Evolutionary conservation across 2,329 filamentous ascomycete genomes (phyloP).

Genomic region (Aspergillus ochraceoroseus): DNA sequence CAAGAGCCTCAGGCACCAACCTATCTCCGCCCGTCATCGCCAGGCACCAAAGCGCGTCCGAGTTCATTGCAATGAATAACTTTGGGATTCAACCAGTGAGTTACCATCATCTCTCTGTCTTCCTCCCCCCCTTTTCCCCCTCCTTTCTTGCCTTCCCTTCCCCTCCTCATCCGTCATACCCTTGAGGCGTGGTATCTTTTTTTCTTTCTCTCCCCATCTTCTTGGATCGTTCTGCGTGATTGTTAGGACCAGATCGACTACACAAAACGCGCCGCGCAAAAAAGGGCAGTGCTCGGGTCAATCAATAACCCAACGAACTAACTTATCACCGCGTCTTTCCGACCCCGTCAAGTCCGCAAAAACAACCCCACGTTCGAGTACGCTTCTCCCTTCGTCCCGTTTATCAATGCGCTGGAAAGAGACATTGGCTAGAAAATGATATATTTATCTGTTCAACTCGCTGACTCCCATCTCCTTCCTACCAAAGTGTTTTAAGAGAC

Average conservation of each 20-base stretch:
- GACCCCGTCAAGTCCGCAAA: constrained; percentile 11
- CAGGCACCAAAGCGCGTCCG: constrained; percentile 24
- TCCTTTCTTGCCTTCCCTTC: constrained; percentile 4
- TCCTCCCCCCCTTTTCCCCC: constrained; percentile 7
- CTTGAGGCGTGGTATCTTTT: constrained; percentile 9
- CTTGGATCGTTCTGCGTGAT: background rate
- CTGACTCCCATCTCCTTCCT: too few relatives aligned
- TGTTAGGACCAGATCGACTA: background rate
- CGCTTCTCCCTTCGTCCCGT: constrained; percentile 1
- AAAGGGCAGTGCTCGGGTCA: background rate
- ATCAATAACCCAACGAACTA: too few relatives aligned
- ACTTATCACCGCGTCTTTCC: constrained; percentile 16
- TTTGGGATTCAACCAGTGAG: background rate
- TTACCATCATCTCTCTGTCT: constrained; percentile 10
- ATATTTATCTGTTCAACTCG: background rate
- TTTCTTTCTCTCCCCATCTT: constrained; percentile 1
- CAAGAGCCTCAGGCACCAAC: constrained; percentile 10
- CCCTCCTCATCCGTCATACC: constrained; percentile 7
- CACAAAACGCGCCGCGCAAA: constrained; percentile 17
- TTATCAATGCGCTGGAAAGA: constrained; percentile 3
- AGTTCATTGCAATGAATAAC: too few relatives aligned
- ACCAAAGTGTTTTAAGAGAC: background rate
- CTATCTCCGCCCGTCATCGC: constrained; percentile 5
- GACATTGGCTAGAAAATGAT: too few relatives aligned
- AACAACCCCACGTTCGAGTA: constrained; percentile 19